Percentiles rank a stretch among this genome's conserved stretches.
Conservation (phyloP, 768 basidiomycete genomes). For the Amanita muscaria region DNA sequence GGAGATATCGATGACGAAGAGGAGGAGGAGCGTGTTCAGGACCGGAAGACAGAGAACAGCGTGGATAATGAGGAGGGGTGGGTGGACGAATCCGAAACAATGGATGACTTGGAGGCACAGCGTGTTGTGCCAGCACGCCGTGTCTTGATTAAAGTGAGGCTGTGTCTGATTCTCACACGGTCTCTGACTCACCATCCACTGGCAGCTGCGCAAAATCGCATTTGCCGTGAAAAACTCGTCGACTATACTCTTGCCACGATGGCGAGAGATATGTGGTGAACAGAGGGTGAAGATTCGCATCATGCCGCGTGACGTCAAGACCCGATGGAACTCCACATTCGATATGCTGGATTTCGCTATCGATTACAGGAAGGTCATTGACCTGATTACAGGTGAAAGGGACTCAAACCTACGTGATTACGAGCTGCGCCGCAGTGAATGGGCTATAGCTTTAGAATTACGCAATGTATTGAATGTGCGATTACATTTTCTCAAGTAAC, state of each 20-base stretch:
- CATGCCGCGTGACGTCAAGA: neutral
- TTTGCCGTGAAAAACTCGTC: slow-evolving; percentile 20
- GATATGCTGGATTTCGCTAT: neutral
- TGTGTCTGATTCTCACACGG: no score
- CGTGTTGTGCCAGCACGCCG: no score
- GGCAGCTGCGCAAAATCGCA: slow-evolving; percentile 16
- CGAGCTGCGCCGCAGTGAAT: neutral
- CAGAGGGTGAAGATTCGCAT: no score
- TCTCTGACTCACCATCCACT: no score
- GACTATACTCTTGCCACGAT: slow-evolving; percentile 14
- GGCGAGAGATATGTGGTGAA: slow-evolving; percentile 6
- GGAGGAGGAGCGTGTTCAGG: no score
- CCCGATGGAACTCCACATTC: neutral
- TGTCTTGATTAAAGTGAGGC: no score
- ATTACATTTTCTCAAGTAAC: neutral
- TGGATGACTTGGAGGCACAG: no score
- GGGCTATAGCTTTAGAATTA: neutral
- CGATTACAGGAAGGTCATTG: neutral
- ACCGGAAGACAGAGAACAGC: no score
- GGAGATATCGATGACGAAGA: no score
- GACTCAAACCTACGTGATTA: neutral
- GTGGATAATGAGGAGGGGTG: no score
- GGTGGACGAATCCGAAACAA: no score
- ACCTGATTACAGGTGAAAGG: neutral
- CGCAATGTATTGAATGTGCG: neutral